Evolutionary conservation across 1,284 basidiomycete species (phyloP), one percentile per base, ranked within the genome.

Genomic region (Trichosporon sp.): DNA sequence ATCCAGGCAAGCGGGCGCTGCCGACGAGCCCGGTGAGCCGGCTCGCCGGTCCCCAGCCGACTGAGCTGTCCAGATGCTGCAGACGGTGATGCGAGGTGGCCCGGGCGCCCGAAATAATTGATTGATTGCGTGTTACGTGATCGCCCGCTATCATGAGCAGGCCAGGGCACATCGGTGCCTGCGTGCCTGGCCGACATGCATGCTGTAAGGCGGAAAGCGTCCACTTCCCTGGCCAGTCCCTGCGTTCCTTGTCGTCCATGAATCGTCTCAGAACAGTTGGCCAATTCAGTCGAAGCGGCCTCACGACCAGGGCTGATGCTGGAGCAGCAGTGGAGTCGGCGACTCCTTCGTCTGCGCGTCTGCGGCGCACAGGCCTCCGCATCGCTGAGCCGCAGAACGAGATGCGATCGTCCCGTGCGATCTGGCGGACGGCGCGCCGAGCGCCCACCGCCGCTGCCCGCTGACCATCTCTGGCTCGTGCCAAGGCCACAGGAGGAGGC

Each of bases 201-300:
- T 51, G 47, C 47, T 51, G 47, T 51, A 51, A 51, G 47, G 47
- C 47, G 47, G 47, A 51, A 51, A 51, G 47, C 47, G 47, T 51
- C 47, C 47, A 51, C 11, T 23, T 23, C 47, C 47, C 47, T 51
- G 47, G 47, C n/a, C 23, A 15, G 21, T 51, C 6, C 21, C 9
- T 51, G n/a, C 47, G 21, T 51, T 25, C 47, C 23, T 51, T n/a
- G 47, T 34, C 6, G 13, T 25, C 11, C 21, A 23, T 51, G 47
- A 51, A 51, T 51, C 21, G 47, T 51, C 47, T 51, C 47, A 42
- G 38, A 42, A n/a, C 18, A n/a, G 3, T 18, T 42, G 18, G 38
- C n/a, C 38, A 42, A 42, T 42, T 42, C 38, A 42, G 7, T 18
- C 38, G 38, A 42, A 18, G 18, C 18, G 6, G 8, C 38, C 15